Evolutionary conservation across 306 rosid genomes (phyloP), one percentile per base, ranked within the genome.

Genomic region (Purshia tridentata): DNA sequence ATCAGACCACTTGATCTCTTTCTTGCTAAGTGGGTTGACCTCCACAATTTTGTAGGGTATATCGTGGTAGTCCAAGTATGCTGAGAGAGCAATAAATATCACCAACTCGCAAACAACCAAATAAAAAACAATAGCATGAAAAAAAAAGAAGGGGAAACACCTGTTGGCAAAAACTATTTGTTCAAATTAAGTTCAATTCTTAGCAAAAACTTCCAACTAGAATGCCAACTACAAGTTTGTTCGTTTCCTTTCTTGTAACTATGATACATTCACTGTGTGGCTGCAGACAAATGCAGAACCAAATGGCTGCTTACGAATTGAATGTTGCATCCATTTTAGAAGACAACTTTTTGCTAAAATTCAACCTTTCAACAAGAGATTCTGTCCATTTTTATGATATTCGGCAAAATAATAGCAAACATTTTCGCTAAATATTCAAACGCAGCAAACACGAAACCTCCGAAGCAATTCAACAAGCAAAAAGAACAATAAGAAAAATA

Each of bases 1-100:
- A 35, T 91, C 98, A 16, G 97, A 91, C 91, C 94, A 95, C 77
- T 95, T 90, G 72, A 95, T 95, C 86, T 95, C 99, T 67, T 95
- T 95, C 86, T 95, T 95, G 69, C 97, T 91, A 49, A 95, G 73
- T 2, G 99, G 99, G 73, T 95, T 95, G 67, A 95, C 98, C 85
- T 95, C 99, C 70, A 95, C 96, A 69, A 95, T 84, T 73, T 87
- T 82, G 88, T 95, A 95, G 1, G 95, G 97, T 83, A 95, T 80
- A 75, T 90, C 92, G 48, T 88, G 77, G 85, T 95, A 95, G 86
- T 95, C 99, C 85, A 95, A 75, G 82, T 85, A 91, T 5, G 98
- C 99, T 95, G 89, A 76, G 67, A 85, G 73, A 61, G 63, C 59
- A 80, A 76, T 16, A 77, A 72, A 20, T 20, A 19, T 77, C 64